These are phyloP conservation scores for Microdochium bolleyi DNA, from an alignment of 2,329 filamentous ascomycete species.

Conservation along the genomic window DNA sequence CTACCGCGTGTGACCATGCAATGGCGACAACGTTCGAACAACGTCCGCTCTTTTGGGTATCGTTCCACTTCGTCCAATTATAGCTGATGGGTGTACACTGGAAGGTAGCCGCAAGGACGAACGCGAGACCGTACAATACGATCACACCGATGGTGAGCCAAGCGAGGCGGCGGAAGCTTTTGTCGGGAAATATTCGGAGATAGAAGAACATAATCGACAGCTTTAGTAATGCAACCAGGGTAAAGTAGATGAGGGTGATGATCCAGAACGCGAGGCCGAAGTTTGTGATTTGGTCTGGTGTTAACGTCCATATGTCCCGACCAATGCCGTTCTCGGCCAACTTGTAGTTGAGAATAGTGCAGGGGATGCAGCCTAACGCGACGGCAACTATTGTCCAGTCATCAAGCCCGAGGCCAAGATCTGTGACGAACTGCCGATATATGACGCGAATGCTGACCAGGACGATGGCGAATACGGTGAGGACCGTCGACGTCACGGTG, in stretches of 20 bases:
- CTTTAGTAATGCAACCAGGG: slow-evolving; percentile 22
- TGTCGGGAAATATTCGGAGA: slow-evolving; percentile 24
- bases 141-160: slow-evolving; percentile 12
- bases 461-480: slow-evolving; percentile 4
- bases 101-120: slow-evolving; percentile 15
- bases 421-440: slow-evolving; percentile 7
- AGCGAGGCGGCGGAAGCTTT: slow-evolving; percentile 5
- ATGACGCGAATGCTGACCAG: slow-evolving; percentile 6
- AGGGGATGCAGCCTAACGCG: slow-evolving; percentile 6
- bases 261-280: slow-evolving; percentile 15
- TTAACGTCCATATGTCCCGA: slow-evolving; percentile 17
- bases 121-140: slow-evolving; percentile 11
- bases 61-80: slow-evolving; percentile 29
- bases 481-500: slow-evolving; percentile 4
- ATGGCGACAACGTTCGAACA: slow-evolving; percentile 21
- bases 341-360: slow-evolving; percentile 7
- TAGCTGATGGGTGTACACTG: slow-evolving; percentile 24
- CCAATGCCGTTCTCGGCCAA: slow-evolving; percentile 13
- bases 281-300: slow-evolving; percentile 13
- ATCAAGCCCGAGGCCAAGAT: slow-evolving; percentile 7
- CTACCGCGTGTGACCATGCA: slow-evolving; percentile 25
- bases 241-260: slow-evolving; percentile 9
- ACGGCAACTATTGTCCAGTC: slow-evolving; percentile 9
- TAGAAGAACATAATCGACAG: slow-evolving; percentile 28
- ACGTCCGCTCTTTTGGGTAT: slow-evolving; percentile 16